Evolutionary conservation across 2,329 filamentous ascomycete genomes (phyloP).

Genomic region (Dryadomyces sulphureus): DNA sequence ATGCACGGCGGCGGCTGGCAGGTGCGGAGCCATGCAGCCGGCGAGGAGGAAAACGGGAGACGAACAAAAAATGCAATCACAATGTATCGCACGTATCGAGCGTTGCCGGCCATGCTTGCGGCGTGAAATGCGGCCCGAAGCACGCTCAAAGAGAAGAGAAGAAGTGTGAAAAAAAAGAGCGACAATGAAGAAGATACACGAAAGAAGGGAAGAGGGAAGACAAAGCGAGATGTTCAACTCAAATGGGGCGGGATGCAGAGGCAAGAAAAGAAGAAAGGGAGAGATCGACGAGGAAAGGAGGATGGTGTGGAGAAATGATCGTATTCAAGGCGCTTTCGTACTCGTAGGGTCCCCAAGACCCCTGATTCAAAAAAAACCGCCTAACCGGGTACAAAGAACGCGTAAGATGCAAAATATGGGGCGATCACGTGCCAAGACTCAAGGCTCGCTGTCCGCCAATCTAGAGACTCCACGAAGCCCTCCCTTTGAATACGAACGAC

Average conservation of each 20-base stretch:
- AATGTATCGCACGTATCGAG: slow-evolving; percentile 64
- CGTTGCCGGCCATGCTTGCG: slow-evolving; percentile 42
- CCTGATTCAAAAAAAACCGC: not conserved
- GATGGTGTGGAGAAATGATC: not conserved
- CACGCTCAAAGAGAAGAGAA: not conserved
- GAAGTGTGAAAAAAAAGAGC: not conserved
- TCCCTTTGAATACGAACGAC: not conserved
- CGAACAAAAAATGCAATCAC: slow-evolving; percentile 70
- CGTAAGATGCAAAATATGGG: not conserved
- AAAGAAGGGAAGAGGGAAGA: not conserved
- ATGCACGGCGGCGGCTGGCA: not conserved
- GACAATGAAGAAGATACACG: not conserved
- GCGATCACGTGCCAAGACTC: not conserved
- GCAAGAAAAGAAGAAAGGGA: not conserved
- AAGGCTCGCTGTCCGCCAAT: not conserved
- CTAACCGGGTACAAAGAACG: too few species aligned
- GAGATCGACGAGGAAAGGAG: not conserved
- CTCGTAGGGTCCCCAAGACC: not conserved
- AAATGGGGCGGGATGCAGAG: not conserved
- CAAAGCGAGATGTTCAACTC: not conserved
- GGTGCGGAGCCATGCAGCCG: not conserved
- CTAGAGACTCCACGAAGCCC: not conserved
- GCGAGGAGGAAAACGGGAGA: not conserved
- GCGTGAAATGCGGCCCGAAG: slow-evolving; percentile 1
- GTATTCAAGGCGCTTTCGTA: not conserved